Percentiles rank a stretch among this genome's conserved stretches.
Conservation (phyloP, 768 basidiomycete species). For the Vararia minispora region DNA sequence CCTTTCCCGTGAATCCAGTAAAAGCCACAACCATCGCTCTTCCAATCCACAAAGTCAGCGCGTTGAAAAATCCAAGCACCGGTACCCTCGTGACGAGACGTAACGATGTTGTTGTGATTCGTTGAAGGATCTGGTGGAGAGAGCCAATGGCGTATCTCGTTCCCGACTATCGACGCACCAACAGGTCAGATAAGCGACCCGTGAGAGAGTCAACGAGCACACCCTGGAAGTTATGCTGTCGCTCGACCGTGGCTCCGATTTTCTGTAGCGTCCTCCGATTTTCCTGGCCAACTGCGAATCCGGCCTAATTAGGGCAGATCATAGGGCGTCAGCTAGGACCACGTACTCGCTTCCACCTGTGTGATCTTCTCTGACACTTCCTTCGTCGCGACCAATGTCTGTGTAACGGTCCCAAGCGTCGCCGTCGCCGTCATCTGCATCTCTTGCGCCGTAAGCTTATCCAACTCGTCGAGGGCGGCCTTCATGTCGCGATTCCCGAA, state of each 20-base stretch:
- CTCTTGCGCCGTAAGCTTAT: conserved; percentile 1
- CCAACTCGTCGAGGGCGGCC: neutral
- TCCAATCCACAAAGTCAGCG: neutral
- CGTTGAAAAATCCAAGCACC: neutral
- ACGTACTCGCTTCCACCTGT: too few relatives aligned
- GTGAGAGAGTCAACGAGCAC: too few relatives aligned
- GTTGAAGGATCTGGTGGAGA: conserved; percentile 3
- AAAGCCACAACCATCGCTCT: neutral
- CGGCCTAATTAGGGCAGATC: too few relatives aligned
- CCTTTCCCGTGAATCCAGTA: conserved; percentile 2
- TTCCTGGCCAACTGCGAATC: too few relatives aligned
- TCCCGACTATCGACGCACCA: too few relatives aligned
- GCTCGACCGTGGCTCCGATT: neutral
- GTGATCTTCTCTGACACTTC: too few relatives aligned
- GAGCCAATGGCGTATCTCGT: too few relatives aligned
- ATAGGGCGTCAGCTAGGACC: too few relatives aligned
- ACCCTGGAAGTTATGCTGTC: neutral
- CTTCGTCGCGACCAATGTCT: too few relatives aligned
- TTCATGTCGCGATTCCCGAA: conserved; percentile 1
- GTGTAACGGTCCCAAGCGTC: neutral
- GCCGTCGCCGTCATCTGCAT: neutral
- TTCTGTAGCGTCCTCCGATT: too few relatives aligned
- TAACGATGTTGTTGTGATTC: neutral
- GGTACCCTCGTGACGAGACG: neutral
- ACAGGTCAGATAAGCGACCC: too few relatives aligned